phyloP scores from a whole-genome alignment of 2,329 filamentous ascomycete species.

The Xylaria arbuscula region DNA sequence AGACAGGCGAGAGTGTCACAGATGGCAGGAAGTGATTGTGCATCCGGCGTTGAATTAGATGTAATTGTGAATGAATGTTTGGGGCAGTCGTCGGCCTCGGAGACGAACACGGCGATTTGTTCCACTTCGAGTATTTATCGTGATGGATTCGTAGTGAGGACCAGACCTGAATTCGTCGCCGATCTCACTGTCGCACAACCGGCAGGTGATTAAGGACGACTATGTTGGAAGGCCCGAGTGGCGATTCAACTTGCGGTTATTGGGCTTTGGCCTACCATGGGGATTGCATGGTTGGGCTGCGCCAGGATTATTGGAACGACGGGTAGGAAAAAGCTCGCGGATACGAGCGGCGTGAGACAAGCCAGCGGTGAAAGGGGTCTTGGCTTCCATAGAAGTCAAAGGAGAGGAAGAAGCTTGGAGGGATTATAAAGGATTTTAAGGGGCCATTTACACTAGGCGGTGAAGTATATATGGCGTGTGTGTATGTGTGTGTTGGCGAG shows the following conservation, averaged over 20 bases:
- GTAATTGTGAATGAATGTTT: conserved; percentile 19
- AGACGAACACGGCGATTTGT: conserved; percentile 10
- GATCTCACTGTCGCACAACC: conserved; percentile 50
- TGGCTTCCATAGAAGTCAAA: conserved; percentile 32
- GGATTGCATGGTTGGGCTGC: conserved; percentile 44
- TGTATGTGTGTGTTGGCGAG: conserved; percentile 32
- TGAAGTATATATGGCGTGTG: conserved; percentile 33
- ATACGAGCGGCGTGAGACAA: conserved; percentile 31
- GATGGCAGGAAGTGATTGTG: conserved; percentile 40
- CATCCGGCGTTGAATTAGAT: conserved; percentile 33
- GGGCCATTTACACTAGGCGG: conserved; percentile 33
- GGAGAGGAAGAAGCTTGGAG: conserved; percentile 21
- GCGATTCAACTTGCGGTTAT: conserved; percentile 41
- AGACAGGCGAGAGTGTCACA: conserved; percentile 38
- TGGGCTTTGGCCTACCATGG: conserved; percentile 41
- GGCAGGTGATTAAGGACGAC: conserved; percentile 40
- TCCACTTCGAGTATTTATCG: conserved; percentile 35
- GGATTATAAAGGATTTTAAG: conserved; percentile 32
- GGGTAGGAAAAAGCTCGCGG: conserved; percentile 28
- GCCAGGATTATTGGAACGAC: conserved; percentile 29
- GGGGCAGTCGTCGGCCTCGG: conserved; percentile 14
- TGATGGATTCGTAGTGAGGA: conserved; percentile 36
- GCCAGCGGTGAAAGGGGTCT: conserved; percentile 35
- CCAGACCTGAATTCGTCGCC: conserved; percentile 43
- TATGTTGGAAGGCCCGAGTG: conserved; percentile 38